Evolutionary conservation across 1,284 basidiomycete species (phyloP), one percentile per base, ranked within the genome.

Genomic region (Pseudozyma thailandica): DNA sequence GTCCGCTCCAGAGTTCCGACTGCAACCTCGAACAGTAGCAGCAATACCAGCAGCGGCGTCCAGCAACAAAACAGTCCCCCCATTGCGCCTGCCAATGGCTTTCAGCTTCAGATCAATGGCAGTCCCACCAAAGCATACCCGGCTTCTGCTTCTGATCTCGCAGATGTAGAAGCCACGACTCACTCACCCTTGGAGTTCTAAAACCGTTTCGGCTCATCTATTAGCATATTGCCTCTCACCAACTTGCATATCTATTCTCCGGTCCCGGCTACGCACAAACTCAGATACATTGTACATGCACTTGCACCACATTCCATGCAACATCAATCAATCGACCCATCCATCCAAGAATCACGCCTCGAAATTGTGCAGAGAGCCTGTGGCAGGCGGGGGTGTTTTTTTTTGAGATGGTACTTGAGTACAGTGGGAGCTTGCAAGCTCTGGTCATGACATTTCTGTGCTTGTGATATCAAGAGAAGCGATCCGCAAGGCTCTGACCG

Each of bases 171-270:
- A 23, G 55, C 50, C 10, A 72, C 66, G 4, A 70, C 70, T 25
- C 74, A 75, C 43, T 49, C 47, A 31, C 58, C 65, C 1, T 50
- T 75, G 44, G 70, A 75, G 48, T 73, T 75, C 47, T 73, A 45
- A 53, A 25, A 30, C 3, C 13, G 18, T 41, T 41, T 20, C 38
- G 33, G 30, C 30, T 31, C 30, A 15, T 8, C n/a, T n/a, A n/a
- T n/a, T n/a, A n/a, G n/a, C n/a, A n/a, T n/a, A n/a, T n/a, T n/a
- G n/a, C n/a, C n/a, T n/a, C n/a, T 8, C 30, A 31, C 30, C 7
- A 31, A 15, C 30, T 33, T 18, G 44, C 44, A 46, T 46, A 28
- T 33, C 27, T 23, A 37, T 23, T n/a, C 23, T 27, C 23, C 7
- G 7, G 30, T 31, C 15, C 30, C 15, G 6, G 8, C 41, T 42